Conservation (phyloP, 1,284 basidiomycete genomes). For the Fomitiporia mediterranea region DNA sequence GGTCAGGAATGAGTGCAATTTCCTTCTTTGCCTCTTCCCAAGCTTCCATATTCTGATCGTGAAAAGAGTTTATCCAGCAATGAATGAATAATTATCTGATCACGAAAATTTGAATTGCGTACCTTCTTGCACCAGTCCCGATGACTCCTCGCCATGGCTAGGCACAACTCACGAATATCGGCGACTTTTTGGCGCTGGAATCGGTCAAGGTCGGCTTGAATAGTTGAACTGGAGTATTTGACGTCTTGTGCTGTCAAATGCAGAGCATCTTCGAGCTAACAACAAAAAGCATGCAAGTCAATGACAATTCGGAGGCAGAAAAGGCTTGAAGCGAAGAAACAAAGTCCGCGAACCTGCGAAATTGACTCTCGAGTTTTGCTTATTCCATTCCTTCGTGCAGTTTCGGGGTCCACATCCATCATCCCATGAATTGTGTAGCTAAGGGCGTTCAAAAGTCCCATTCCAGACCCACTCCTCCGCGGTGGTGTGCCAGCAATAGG, state of each 20-base stretch:
- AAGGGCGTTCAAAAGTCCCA: slow-evolving; percentile 87
- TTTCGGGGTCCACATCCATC: slow-evolving; percentile 98
- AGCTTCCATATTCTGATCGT: slow-evolving; percentile 83
- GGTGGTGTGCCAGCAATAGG: slow-evolving; percentile 65
- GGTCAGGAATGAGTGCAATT: slow-evolving; percentile 83
- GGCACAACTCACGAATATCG: slow-evolving; percentile 88
- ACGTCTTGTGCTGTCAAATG: slow-evolving; percentile 89
- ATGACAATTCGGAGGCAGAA: slow-evolving; percentile 3
- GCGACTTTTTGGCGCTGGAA: slow-evolving; percentile 99
- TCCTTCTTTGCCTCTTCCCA: slow-evolving; percentile 96
- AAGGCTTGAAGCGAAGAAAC: neutral
- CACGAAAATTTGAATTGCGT: slow-evolving; percentile 23
- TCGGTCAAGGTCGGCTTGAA: slow-evolving; percentile 95
- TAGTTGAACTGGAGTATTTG: slow-evolving; percentile 92
- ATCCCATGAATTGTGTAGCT: slow-evolving; percentile 95
- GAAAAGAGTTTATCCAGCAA: slow-evolving; percentile 13
- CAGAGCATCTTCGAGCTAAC: slow-evolving; percentile 86
- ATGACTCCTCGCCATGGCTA: slow-evolving; percentile 86
- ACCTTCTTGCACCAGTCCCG: slow-evolving; percentile 96
- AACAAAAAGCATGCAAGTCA: neutral
- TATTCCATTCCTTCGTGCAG: slow-evolving; percentile 87
- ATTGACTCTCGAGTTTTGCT: slow-evolving; percentile 93
- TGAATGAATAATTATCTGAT: slow-evolving; percentile 8
- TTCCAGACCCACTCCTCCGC: slow-evolving; percentile 60
- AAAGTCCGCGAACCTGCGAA: slow-evolving; percentile 62